Conservation (phyloP, 495 filamentous ascomycete species). For the Rostrohypoxylon terebratum region DNA sequence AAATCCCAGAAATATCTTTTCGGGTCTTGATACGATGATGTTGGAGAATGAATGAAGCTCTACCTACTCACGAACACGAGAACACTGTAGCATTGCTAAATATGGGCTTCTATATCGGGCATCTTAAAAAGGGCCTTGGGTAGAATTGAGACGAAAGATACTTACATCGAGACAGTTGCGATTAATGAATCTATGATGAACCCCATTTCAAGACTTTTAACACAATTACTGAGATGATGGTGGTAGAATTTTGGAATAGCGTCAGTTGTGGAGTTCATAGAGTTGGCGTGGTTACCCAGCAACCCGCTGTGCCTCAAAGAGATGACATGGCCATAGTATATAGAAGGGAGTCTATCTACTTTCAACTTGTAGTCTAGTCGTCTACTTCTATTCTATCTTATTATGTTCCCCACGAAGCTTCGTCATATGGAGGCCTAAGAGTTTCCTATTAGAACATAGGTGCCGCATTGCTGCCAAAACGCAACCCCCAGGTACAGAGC, state of each 20-base stretch:
- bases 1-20: slow-evolving; percentile 6
- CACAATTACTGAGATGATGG: background rate
- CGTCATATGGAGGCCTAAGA: too few species aligned
- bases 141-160: background rate
- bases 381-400: too few species aligned
- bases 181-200: background rate
- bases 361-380: too few species aligned
- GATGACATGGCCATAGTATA: too few species aligned
- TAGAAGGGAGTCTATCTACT: too few species aligned
- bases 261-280: background rate
- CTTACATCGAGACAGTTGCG: background rate
- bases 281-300: too few species aligned
- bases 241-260: background rate
- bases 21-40: slow-evolving; percentile 9
- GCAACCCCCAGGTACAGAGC: too few species aligned
- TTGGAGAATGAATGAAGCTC: slow-evolving; percentile 23
- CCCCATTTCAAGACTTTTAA: background rate
- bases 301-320: too few species aligned
- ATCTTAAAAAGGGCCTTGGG: background rate
- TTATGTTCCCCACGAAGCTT: too few species aligned
- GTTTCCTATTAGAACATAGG: too few species aligned
- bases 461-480: too few species aligned
- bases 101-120: background rate
- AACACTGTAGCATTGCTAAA: background rate
- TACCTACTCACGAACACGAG: slow-evolving; percentile 5